These are phyloP conservation scores for Raffaelea deltoideospora DNA, from an alignment of 2,329 filamentous ascomycete species.

Conservation along the genomic window DNA sequence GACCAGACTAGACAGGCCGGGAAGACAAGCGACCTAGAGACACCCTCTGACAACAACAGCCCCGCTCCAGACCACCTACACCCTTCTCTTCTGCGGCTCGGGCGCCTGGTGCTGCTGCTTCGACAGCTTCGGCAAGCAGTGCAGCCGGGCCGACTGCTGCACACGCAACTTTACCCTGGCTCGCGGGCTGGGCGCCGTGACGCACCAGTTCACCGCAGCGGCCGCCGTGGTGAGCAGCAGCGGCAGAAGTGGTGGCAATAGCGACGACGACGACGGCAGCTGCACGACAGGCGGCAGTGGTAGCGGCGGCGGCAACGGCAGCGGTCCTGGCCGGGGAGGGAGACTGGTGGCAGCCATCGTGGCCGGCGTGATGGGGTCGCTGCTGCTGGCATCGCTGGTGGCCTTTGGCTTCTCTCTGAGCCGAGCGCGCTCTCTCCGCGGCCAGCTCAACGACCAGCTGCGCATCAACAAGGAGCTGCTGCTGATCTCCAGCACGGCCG, in stretches of 20 bases:
- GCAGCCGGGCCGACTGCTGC: conserved; percentile 9
- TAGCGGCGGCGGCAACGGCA: background rate
- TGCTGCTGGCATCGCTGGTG: conserved; percentile 7
- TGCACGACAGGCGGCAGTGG: too few relatives aligned
- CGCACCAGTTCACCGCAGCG: conserved; percentile 6
- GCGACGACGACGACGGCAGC: background rate
- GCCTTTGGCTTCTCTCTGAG: conserved; percentile 7
- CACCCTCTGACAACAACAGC: background rate
- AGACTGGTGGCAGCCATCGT: conserved; percentile 6
- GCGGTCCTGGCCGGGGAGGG: background rate
- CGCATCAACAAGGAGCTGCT: too few relatives aligned
- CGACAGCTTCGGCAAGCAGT: conserved; percentile 9
- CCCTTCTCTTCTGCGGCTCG: conserved; percentile 7
- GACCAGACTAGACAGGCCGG: too few relatives aligned
- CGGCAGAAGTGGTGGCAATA: background rate
- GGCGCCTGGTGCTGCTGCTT: conserved; percentile 11
- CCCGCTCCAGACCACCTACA: conserved; percentile 9
- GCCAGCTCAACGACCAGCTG: conserved; percentile 7
- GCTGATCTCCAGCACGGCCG: background rate
- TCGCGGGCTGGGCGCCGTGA: conserved; percentile 7
- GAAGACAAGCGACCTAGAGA: too few relatives aligned
- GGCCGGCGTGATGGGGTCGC: conserved; percentile 6
- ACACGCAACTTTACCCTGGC: conserved; percentile 9
- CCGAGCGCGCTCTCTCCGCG: conserved; percentile 5
- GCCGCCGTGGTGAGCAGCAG: background rate